A percentile compares a stretch with the other conserved stretches of the same genome.
Evolutionary conservation across 2,329 filamentous ascomycete species (phyloP).

Genomic region (Bertia moriformis): DNA sequence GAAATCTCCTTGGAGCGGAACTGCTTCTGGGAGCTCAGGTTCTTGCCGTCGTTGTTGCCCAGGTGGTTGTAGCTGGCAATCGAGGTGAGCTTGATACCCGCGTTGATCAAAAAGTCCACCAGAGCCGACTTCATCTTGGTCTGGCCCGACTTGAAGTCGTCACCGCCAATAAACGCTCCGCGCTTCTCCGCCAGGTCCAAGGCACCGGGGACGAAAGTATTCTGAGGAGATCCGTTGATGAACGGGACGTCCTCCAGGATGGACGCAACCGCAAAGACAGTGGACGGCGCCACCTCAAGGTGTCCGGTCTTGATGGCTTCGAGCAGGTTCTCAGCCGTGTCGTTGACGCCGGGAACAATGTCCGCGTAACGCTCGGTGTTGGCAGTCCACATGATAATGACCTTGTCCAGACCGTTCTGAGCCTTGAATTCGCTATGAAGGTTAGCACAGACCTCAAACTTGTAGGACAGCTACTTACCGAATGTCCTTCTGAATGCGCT

Average conservation of each 20-base stretch:
- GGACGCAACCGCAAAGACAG: conserved; percentile 85
- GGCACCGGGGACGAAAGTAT: conserved; percentile 92
- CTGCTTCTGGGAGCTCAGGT: conserved; percentile 90
- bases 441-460: conserved; percentile 4
- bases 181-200: conserved; percentile 79
- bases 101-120: conserved; percentile 95
- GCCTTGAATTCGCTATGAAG: conserved; percentile 67
- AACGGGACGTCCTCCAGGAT: conserved; percentile 84
- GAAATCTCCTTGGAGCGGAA: conserved; percentile 99
- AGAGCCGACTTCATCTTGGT: conserved; percentile 99
- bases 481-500: conserved; percentile 85
- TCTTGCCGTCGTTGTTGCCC: conserved; percentile 98
- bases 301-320: conserved; percentile 76
- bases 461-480: conserved; percentile 31
- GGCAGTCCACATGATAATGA: conserved; percentile 95
- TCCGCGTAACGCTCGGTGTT: conserved; percentile 97
- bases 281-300: conserved; percentile 84
- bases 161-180: conserved; percentile 82
- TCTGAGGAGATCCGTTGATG: conserved; percentile 98
- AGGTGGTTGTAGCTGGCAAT: conserved; percentile 99
- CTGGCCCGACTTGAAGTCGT: conserved; percentile 99
- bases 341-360: conserved; percentile 75
- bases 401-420: conserved; percentile 73
- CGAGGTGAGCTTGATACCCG: conserved; percentile 94
- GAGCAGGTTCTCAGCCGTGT: conserved; percentile 87